These are phyloP conservation scores for Diaporthe longicolla DNA, from an alignment of 2,329 filamentous ascomycete genomes.

Conservation along the genomic window DNA sequence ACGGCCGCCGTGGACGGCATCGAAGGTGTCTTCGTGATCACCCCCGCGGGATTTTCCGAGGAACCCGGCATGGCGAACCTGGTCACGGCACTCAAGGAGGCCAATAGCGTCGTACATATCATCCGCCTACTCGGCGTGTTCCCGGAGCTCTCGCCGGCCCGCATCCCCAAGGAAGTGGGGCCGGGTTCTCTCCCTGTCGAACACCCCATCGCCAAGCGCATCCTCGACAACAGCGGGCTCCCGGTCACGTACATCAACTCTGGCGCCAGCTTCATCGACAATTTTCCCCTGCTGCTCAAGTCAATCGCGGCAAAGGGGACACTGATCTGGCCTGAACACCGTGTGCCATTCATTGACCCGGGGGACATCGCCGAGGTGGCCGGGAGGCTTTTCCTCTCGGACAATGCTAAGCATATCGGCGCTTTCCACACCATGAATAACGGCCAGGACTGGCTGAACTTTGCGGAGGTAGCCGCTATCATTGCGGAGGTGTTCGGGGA, in stretches of 20 bases:
- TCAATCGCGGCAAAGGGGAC: not conserved
- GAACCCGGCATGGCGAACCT: slow-evolving; percentile 1
- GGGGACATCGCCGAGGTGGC: slow-evolving; percentile 8
- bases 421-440: slow-evolving; percentile 20
- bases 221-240: slow-evolving; percentile 8
- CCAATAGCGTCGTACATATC: not conserved
- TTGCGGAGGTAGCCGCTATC: not conserved
- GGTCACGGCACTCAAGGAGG: not conserved
- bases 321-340: slow-evolving; percentile 7
- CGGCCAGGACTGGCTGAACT: slow-evolving; percentile 4
- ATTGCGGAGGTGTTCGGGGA: not conserved
- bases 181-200: not conserved
- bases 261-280: slow-evolving; percentile 10
- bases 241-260: slow-evolving; percentile 9
- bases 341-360: not conserved
- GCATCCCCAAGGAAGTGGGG: not conserved
- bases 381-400: not conserved
- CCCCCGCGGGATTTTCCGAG: not conserved
- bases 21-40: slow-evolving; percentile 7
- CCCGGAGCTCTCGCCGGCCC: slow-evolving; percentile 2
- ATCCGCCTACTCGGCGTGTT: not conserved
- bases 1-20: not conserved
- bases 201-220: slow-evolving; percentile 17
- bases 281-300: not conserved
- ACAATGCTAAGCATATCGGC: not conserved